phyloP scores from a whole-genome alignment of 768 basidiomycete genomes.

The Collybiopsis luxurians region DNA sequence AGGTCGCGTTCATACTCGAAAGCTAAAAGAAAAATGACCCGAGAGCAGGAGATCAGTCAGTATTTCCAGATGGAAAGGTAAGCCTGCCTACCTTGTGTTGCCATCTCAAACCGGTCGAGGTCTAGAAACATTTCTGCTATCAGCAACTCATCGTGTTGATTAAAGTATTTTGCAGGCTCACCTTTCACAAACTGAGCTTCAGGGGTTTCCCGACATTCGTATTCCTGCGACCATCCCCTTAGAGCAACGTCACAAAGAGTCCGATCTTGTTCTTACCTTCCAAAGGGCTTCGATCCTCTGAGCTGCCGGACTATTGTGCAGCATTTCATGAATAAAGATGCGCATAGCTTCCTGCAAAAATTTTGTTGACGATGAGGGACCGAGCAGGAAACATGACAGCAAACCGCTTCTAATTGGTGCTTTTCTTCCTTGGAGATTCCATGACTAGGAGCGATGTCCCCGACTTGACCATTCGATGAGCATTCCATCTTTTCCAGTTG shows the following conservation, averaged over 20 bases:
- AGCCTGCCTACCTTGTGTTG: slow-evolving; percentile 59
- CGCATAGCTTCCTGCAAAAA: slow-evolving; percentile 77
- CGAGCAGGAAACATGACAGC: slow-evolving; percentile 17
- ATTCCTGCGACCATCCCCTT: slow-evolving; percentile 52
- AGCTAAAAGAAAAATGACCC: too few species aligned
- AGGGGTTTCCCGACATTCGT: slow-evolving; percentile 67
- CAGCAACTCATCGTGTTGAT: background rate
- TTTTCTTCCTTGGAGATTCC: slow-evolving; percentile 84
- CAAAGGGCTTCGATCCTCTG: slow-evolving; percentile 68
- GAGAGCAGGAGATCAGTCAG: too few species aligned
- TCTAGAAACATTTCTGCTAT: slow-evolving; percentile 40
- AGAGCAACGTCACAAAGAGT: too few species aligned
- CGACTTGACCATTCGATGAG: slow-evolving; percentile 49
- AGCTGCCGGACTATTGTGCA: slow-evolving; percentile 72
- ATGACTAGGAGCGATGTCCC: slow-evolving; percentile 91
- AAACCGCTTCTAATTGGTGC: slow-evolving; percentile 65
- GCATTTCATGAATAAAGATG: slow-evolving; percentile 85
- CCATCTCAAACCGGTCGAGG: slow-evolving; percentile 87
- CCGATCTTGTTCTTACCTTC: slow-evolving; percentile 57
- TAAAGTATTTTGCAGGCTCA: slow-evolving; percentile 16
- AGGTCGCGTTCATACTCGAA: slow-evolving; percentile 69
- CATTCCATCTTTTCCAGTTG: background rate
- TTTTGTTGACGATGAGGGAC: background rate
- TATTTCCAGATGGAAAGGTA: too few species aligned
- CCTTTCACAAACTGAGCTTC: slow-evolving; percentile 91